A percentile compares a stretch with the other conserved stretches of the same genome.
Evolutionary conservation across 2,329 filamentous ascomycete genomes (phyloP).

Genomic region (Monosporascus sp.): DNA sequence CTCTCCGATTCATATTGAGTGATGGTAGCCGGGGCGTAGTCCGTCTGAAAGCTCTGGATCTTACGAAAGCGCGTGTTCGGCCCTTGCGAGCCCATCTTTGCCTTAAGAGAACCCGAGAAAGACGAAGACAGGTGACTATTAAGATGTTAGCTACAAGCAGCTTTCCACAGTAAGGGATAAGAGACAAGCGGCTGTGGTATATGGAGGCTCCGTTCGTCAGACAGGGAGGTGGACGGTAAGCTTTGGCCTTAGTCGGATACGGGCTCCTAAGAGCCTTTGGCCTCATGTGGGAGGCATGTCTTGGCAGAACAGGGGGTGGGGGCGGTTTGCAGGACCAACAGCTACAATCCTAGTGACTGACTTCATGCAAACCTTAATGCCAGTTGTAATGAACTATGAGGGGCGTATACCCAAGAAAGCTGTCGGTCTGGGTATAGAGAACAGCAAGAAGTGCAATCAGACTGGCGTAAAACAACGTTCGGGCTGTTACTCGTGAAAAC

Average conservation of each 20-base stretch:
- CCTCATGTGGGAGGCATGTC: neutral
- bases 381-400: neutral
- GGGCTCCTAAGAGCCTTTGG: neutral
- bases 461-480: neutral
- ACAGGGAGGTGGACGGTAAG: neutral
- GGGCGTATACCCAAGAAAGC: constrained; percentile 2
- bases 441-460: constrained; percentile 1
- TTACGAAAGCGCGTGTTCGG: constrained; percentile 65
- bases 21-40: constrained; percentile 84
- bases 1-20: constrained; percentile 94
- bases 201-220: neutral
- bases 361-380: neutral
- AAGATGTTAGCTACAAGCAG: constrained; percentile 5
- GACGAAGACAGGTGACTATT: constrained; percentile 9
- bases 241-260: neutral
- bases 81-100: constrained; percentile 49
- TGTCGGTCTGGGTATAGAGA: neutral
- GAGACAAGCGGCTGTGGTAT: neutral
- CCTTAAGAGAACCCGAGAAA: constrained; percentile 14
- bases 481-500: neutral
- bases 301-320: neutral
- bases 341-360: neutral
- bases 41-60: constrained; percentile 77
- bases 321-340: neutral
- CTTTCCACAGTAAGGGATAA: neutral